These are phyloP conservation scores for Ampelocalamus luodianensis DNA, from an alignment of 176 grass and related monocot species.

Conservation along the genomic window DNA sequence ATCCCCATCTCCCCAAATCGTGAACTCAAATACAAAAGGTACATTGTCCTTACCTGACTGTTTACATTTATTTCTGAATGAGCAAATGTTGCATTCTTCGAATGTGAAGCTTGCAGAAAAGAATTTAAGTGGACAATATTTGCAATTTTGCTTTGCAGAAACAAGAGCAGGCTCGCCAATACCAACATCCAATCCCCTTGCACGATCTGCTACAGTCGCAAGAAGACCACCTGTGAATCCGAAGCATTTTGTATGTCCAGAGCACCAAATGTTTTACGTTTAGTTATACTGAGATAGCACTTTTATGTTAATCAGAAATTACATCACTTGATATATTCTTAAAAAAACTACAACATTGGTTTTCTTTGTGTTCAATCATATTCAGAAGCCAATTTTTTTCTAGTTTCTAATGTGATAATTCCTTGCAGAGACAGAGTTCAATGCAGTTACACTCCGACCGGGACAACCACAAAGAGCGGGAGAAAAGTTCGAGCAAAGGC, in stretches of 20 bases:
- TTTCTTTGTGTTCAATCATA: neutral
- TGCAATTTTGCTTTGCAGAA: conserved; percentile 54
- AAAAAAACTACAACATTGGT: neutral
- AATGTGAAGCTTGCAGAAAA: conserved; percentile 24
- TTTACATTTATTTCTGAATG: neutral
- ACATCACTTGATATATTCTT: neutral
- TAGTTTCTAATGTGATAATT: conserved; percentile 35
- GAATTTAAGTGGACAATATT: neutral
- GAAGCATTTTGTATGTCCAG: conserved; percentile 52
- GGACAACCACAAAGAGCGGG: conserved; percentile 54
- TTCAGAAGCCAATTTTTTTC: neutral
- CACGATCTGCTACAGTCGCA: conserved; percentile 61
- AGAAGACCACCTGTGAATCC: conserved; percentile 57
- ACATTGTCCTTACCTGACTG: neutral
- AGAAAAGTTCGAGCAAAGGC: conserved; percentile 69
- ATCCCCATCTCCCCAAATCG: conserved; percentile 50
- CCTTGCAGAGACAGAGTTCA: conserved; percentile 57
- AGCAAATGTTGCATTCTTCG: conserved; percentile 19
- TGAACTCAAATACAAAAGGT: conserved; percentile 53
- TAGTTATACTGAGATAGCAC: neutral
- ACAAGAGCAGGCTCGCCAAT: conserved; percentile 63
- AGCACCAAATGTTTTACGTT: neutral
- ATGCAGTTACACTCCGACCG: conserved; percentile 54
- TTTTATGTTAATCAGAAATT: neutral
- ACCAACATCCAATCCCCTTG: conserved; percentile 64